Percentiles rank a stretch among this genome's conserved stretches.
These are phyloP conservation scores for Pholiota molesta DNA, from an alignment of 768 basidiomycete genomes.

Conservation along the genomic window DNA sequence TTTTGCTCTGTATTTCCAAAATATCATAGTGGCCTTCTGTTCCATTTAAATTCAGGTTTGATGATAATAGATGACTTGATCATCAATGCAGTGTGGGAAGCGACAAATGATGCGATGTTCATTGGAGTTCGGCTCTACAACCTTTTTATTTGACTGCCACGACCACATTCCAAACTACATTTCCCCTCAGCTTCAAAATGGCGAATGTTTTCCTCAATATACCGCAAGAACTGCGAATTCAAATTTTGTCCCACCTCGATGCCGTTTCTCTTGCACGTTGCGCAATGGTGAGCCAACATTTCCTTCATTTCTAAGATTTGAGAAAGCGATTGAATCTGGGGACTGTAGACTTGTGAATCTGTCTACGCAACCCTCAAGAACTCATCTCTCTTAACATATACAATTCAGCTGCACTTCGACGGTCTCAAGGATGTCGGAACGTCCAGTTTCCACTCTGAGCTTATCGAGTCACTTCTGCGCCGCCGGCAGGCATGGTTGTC, in stretches of 20 bases:
- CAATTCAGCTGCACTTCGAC: not conserved
- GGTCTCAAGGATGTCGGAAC: not conserved
- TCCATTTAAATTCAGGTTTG: too few relatives aligned
- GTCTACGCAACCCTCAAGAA: not conserved
- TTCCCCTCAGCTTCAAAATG: not conserved
- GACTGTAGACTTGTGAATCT: not conserved
- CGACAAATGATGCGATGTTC: too few relatives aligned
- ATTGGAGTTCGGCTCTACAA: too few relatives aligned
- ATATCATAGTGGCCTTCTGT: too few relatives aligned
- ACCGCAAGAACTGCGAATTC: not conserved
- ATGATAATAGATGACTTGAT: too few relatives aligned
- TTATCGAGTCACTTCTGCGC: not conserved
- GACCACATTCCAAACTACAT: too few relatives aligned
- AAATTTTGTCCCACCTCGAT: not conserved
- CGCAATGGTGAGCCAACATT: not conserved
- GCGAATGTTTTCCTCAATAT: not conserved
- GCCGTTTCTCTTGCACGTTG: not conserved
- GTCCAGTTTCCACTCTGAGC: not conserved
- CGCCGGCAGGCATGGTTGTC: not conserved
- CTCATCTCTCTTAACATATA: not conserved
- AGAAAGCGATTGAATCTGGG: not conserved
- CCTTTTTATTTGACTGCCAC: too few relatives aligned
- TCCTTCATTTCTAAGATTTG: too few relatives aligned
- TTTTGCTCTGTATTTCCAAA: too few relatives aligned
- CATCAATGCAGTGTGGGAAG: too few relatives aligned